A percentile compares a stretch with the other conserved stretches of the same genome.
Conservation (phyloP, 2,329 filamentous ascomycete genomes). For the Elsinoe ampelina region DNA sequence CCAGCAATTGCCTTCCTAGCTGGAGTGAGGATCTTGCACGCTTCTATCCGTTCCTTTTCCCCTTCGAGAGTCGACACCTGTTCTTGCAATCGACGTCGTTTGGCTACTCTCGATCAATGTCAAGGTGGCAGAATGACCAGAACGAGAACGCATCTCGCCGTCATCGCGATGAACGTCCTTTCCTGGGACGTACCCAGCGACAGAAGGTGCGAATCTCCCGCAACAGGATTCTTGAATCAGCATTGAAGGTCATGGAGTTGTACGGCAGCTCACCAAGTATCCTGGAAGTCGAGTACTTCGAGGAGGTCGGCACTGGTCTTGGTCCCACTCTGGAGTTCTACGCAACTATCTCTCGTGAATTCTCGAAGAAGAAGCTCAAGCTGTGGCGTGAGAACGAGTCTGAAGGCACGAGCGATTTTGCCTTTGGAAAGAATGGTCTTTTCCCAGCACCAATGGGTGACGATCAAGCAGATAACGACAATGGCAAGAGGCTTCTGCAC, state of each 20-base stretch:
- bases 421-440: slow-evolving; percentile 72
- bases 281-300: slow-evolving; percentile 95
- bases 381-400: slow-evolving; percentile 90
- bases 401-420: slow-evolving; percentile 62
- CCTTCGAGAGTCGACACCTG: slow-evolving; percentile 91
- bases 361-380: slow-evolving; percentile 93
- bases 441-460: slow-evolving; percentile 87
- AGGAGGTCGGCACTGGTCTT: slow-evolving; percentile 92
- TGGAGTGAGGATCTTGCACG: slow-evolving; percentile 95
- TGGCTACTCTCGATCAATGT: slow-evolving; percentile 95
- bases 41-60: slow-evolving; percentile 92
- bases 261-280: slow-evolving; percentile 96
- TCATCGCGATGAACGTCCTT: slow-evolving; percentile 77
- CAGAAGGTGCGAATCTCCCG: slow-evolving; percentile 98
- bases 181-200: slow-evolving; percentile 80
- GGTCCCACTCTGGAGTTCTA: slow-evolving; percentile 97
- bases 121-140: slow-evolving; percentile 90
- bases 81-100: slow-evolving; percentile 98
- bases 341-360: slow-evolving; percentile 92
- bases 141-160: slow-evolving; percentile 70
- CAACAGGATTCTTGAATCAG: slow-evolving; percentile 89
- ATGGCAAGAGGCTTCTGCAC: slow-evolving; percentile 78
- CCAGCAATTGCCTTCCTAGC: slow-evolving; percentile 86
- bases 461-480: slow-evolving; percentile 61
- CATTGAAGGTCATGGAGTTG: slow-evolving; percentile 96